phyloP scores from a whole-genome alignment of 257 asterid species.

The Salvia hispanica region DNA sequence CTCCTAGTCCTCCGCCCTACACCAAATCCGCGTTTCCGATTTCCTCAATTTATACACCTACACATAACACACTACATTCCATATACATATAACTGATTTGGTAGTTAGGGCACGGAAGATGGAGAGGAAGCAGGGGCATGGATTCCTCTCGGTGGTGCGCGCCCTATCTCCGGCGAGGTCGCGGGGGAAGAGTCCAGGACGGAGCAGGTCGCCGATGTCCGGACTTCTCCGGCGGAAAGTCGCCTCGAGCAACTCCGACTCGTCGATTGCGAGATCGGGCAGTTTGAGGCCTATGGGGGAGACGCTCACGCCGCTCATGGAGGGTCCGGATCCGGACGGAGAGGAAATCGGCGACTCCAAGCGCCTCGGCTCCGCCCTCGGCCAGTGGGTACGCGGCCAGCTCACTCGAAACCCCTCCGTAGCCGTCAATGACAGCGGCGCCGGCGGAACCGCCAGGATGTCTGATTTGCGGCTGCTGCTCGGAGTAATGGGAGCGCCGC shows the following conservation, averaged over 20 bases:
- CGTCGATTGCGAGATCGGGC: constrained; percentile 63
- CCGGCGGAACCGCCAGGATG: constrained; percentile 40
- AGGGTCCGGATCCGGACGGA: constrained; percentile 79
- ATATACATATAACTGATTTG: background rate
- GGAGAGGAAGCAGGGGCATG: constrained; percentile 93
- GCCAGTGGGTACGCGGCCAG: constrained; percentile 77
- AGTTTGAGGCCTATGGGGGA: constrained; percentile 71
- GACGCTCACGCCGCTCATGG: constrained; percentile 70
- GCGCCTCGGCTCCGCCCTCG: constrained; percentile 62
- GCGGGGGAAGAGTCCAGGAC: constrained; percentile 69
- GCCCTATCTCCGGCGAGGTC: constrained; percentile 89
- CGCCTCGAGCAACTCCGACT: constrained; percentile 35
- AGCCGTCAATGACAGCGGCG: constrained; percentile 46
- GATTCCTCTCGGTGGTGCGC: constrained; percentile 87
- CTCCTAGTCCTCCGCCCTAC: constrained; percentile 5
- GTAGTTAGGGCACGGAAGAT: constrained; percentile 28
- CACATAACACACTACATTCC: background rate
- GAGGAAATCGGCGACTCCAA: constrained; percentile 62
- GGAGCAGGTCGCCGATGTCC: constrained; percentile 69
- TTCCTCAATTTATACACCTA: background rate
- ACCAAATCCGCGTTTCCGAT: constrained; percentile 19
- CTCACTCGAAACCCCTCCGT: constrained; percentile 64
- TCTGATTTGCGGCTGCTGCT: constrained; percentile 89
- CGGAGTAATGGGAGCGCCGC: constrained; percentile 97
- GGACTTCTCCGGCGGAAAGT: constrained; percentile 62